Evolutionary conservation across 139 green algal species (phyloP).

Genomic region (Closterium sp.): DNA sequence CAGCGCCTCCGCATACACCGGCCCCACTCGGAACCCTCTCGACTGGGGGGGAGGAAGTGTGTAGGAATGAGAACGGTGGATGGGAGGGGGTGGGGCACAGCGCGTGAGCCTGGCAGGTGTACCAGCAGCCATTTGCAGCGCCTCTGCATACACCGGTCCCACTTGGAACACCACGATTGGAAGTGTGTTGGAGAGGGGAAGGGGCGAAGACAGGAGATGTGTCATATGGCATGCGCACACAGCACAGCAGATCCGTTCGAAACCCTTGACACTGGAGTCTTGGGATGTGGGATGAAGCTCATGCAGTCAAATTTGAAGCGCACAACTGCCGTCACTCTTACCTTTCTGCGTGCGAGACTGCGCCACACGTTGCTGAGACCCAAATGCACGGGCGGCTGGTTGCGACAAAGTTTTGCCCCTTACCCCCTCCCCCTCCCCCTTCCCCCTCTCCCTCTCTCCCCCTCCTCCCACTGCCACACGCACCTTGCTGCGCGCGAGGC

Average conservation of each 20-base stretch:
- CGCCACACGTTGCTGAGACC: conserved; percentile 48
- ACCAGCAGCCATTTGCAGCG: neutral
- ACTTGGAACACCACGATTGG: conserved; percentile 20
- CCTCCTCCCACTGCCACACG: too few species aligned
- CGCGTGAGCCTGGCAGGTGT: too few species aligned
- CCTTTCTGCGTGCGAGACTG: conserved; percentile 9
- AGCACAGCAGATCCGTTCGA: neutral
- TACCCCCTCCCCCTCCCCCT: too few species aligned
- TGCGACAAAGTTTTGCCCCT: neutral
- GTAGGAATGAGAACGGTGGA: too few species aligned
- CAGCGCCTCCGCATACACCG: conserved; percentile 46
- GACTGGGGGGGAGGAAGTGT: neutral
- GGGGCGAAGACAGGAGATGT: neutral
- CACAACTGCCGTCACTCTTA: neutral
- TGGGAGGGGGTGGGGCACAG: neutral
- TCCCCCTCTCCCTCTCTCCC: too few species aligned
- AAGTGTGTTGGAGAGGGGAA: too few species aligned
- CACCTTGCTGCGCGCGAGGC: too few species aligned
- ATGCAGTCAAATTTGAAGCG: conserved; percentile 10
- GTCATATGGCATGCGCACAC: too few species aligned
- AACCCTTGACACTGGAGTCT: neutral
- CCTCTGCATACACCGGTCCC: conserved; percentile 16
- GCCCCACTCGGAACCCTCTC: conserved; percentile 43
- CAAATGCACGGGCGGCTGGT: conserved; percentile 31
- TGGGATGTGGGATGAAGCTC: neutral